Base-by-base conservation (phyloP, 768 basidiomycete genomes). In the Calocybe cyanea region DNA sequence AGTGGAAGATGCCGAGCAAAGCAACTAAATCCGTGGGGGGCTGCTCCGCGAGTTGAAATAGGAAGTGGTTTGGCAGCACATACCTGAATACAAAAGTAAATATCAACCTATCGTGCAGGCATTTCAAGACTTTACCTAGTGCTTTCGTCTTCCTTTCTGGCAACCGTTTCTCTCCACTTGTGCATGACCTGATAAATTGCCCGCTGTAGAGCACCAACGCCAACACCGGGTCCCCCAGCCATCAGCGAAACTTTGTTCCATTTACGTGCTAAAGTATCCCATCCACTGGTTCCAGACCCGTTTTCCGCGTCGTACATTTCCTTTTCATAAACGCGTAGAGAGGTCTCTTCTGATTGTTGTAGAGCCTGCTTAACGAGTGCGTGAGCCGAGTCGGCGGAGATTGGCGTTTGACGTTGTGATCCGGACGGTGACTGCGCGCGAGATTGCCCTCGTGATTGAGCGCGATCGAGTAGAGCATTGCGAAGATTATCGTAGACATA, bases 401-500 rank as follows among this genome's bases (percentile, higher is more conserved):
- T 14, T 31, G 53, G 45, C 52, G 58, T 48, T 38, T 53, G 56
- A 2, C 55, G 59, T 14, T 57, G 67, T 13, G 57, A 49, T 14
- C 41, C 51, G n/a, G 57, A 46, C 6, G 49, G 33, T 28, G 56
- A 57, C 9, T 66, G 65, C 0, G 72, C 66, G 38, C 65, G 66
- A 2, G 77, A 76, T 33, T 64, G 61, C 0, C 62, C 58, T 13
- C 56, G 63, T 10, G 71, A 77, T 46, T 62, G 57, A n/a, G 64
- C 66, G n/a, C 78, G 79, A 59, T 87, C 83, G n/a, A 94, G 70
- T 9, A 96, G 85, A 1, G 86, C 85, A 58, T 89, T 87, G 10
- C 92, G 87, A 4, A 98, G 78, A 54, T 83, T 80, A 66, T 97
- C 93, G 63, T 93, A 97, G 57, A 97, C 83, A 66, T 80, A 91